Base-by-base conservation (phyloP, 164 flowering plant species). In the Dillenia suffruticosa region DNA sequence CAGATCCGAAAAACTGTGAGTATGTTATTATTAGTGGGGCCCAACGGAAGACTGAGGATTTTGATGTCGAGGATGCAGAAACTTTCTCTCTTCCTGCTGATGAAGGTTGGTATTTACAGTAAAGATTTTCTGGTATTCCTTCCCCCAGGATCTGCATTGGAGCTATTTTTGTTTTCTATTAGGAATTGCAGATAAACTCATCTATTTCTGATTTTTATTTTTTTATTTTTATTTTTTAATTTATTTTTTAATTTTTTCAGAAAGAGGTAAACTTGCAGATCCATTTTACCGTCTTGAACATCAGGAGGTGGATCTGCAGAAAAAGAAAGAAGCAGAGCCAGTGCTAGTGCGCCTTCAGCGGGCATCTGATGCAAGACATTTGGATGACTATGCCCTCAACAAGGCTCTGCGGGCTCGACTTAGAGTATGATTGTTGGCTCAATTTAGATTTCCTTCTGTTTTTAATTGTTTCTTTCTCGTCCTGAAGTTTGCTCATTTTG, bases 221-320 rank as follows among this genome's bases (percentile, higher is more conserved):
- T 54, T 57, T 8, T 40, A 7, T 57, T 9, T 46, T 10, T 13
- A 45, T 65, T 62, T 3, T n/a, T 56, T 12, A 49, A 24, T 45
- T 62, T 51, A 49, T 58, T 63, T 17, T 10, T 68, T 22, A 49
- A 5, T 64, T 66, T 54, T 54, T 72, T 44, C 83, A 94, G 99
- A 84, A 59, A 89, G 72, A 65, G 89, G 92, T 40, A 94, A 91
- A 79, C 88, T 94, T 53, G 71, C 85, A 16, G 99, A 94, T 77
- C 99, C 99, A 14, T 91, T 94, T 67, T 89, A 91, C 60, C 96
- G 97, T n/a, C 96, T 94, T 59, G 99, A 94, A 68, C 99, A 91
- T 66, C 90, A 89, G 66, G 97, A 83, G 65, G 85, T 64, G 65
- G 99, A 94, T 72, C 48, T 94, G 71, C 78, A 82, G 78, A 94